Conservation (phyloP, 2,329 filamentous ascomycete species). For the Monosporascus ibericus region DNA sequence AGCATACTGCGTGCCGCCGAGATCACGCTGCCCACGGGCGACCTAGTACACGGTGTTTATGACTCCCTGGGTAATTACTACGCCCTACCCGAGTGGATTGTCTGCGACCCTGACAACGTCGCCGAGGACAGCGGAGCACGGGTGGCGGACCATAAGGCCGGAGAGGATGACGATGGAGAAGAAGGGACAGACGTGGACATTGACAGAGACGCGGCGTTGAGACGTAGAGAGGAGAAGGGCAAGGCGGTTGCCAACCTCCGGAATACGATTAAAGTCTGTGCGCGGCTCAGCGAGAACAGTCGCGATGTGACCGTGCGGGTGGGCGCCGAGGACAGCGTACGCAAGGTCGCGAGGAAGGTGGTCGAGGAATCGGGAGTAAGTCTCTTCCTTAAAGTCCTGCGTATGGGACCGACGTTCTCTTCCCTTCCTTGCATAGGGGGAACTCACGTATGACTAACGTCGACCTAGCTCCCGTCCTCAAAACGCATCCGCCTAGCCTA, state of each 20-base stretch:
- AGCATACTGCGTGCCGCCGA: slow-evolving; percentile 73
- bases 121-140: slow-evolving; percentile 17
- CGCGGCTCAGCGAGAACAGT: slow-evolving; percentile 60
- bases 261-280: slow-evolving; percentile 51
- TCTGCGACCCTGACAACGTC: slow-evolving; percentile 60
- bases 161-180: background rate
- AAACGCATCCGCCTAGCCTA: slow-evolving; percentile 69
- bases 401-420: background rate
- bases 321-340: slow-evolving; percentile 56
- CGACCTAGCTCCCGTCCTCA: slow-evolving; percentile 45
- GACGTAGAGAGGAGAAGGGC: slow-evolving; percentile 51
- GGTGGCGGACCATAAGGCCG: background rate
- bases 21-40: slow-evolving; percentile 67
- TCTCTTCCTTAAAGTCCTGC: slow-evolving; percentile 10
- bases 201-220: slow-evolving; percentile 28
- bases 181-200: slow-evolving; percentile 6
- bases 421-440: background rate
- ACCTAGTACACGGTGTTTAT: slow-evolving; percentile 66
- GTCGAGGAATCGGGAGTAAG: slow-evolving; percentile 58
- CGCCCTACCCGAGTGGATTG: slow-evolving; percentile 59
- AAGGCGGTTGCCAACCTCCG: slow-evolving; percentile 48
- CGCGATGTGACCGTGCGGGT: slow-evolving; percentile 57
- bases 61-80: slow-evolving; percentile 68
- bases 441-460: slow-evolving; percentile 4
- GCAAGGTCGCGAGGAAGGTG: slow-evolving; percentile 56